Conservation (phyloP, 306 rosid species). For the Malus fusca region DNA sequence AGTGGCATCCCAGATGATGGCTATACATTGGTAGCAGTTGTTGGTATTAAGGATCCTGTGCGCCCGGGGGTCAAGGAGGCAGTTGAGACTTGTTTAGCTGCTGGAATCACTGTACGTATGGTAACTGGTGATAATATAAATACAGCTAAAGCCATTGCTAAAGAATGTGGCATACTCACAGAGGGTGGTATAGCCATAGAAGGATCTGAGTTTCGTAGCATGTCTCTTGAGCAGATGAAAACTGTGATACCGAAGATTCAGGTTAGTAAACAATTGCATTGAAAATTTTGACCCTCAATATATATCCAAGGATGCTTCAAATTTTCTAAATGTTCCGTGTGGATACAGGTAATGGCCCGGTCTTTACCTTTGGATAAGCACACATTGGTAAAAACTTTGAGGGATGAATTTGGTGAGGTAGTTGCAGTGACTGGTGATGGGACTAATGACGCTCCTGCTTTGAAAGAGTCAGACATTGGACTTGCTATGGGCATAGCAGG, state of each 20-base stretch:
- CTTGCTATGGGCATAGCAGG: conserved; percentile 99
- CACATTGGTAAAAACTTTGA: conserved; percentile 62
- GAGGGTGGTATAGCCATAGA: conserved; percentile 69
- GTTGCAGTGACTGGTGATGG: conserved; percentile 99
- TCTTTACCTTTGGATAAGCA: conserved; percentile 80
- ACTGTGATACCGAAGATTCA: conserved; percentile 68
- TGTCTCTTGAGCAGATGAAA: conserved; percentile 55
- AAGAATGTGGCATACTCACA: conserved; percentile 92
- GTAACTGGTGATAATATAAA: conserved; percentile 93
- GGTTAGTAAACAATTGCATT: conserved; percentile 36
- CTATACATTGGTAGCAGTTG: conserved; percentile 65
- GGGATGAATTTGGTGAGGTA: conserved; percentile 62
- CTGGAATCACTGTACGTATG: conserved; percentile 92
- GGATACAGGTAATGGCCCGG: conserved; percentile 89
- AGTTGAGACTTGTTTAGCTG: conserved; percentile 71
- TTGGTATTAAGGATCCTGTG: conserved; percentile 95
- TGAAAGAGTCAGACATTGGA: conserved; percentile 92
- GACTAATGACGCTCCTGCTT: conserved; percentile 94
- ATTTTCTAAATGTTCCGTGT: conserved; percentile 19
- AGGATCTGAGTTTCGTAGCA: conserved; percentile 54
- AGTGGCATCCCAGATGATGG: conserved; percentile 50
- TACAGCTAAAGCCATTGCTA: conserved; percentile 89
- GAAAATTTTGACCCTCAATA: conserved; percentile 8
- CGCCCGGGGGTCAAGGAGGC: conserved; percentile 88
- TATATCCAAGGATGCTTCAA: conserved; percentile 2